Base-by-base conservation (phyloP, 1,284 basidiomycete species). In the Farysia itapuensis region DNA sequence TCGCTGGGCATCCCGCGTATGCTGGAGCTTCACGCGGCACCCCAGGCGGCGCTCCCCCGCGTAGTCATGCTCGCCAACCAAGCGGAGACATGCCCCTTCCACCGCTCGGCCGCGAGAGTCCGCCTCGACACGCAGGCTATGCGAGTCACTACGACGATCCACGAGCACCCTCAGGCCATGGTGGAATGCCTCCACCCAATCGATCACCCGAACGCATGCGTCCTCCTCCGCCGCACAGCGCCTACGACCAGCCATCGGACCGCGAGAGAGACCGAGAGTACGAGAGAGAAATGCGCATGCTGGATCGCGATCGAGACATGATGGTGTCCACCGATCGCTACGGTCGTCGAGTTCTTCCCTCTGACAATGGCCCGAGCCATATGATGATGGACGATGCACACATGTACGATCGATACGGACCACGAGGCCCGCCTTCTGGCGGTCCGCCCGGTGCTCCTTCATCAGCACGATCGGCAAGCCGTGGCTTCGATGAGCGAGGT, bases 171-270 rank as follows among this genome's bases (percentile, higher is more conserved):
- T 35, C 39, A 7, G 46, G 39, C 28, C 19, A 37, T 20, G 47
- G 51, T 14, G 43, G 51, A 23, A 54, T 54, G 51, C 58, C 51
- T 4, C 51, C 58, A 13, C 37, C 58, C 12, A 41, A 44, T 8
- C 58, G 58, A 25, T 61, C 58, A 6, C 51, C 58, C 28, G 58
- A 61, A 24, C 58, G 58, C 19, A 51, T 54, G 51, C 51, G 58
- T 28, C 46, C 51, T 6, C 47, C 58, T 5, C 39, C 47, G 26
- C 47, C 51, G 3, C 47, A 54, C 41, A 43, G 35, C 4, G 39
- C 39, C 13, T 61, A 61, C 32, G 57, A 60, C 16, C 45, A 39
- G 3, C 40, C 40, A 18, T 50, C 51, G 4, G 58, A 61, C 21
- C 50, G 57, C 19, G 57, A 60, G 22, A 24, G 47, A 8, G 33